Base-by-base conservation (phyloP, 352 stramenopile species). In the Elongisporangium undulatum region DNA sequence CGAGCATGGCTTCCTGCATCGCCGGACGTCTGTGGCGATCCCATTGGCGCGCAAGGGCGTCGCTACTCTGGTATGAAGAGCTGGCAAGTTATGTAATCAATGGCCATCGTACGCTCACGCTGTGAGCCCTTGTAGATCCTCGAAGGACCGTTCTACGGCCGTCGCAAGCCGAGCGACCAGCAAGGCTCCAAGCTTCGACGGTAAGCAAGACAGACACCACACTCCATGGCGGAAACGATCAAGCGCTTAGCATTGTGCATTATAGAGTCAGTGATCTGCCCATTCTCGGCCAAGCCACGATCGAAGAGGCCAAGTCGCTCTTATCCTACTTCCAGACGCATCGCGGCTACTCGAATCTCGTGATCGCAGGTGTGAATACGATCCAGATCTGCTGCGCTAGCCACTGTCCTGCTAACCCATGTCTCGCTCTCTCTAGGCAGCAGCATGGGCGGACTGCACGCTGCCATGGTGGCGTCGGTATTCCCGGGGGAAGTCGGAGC, bases 301-400 rank as follows among this genome's bases (percentile, higher is more conserved):
- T 93, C n/a, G 82, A 90, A 61, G 83, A 93, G 63, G 70, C 83
- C 63, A 93, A 93, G 59, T 91, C 81, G 16, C 63, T 93, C 53
- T 60, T 93, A n/a, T 62, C 68, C 26, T 69, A 90, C 49, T 90
- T 89, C 55, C 71, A 80, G 51, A 55, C 79, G 22, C 45, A 75
- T 23, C 70, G 75, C 49, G 64, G 69, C 1, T 91, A 81, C 61
- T 72, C 79, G 9, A 75, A 85, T 57, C 51, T 93, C 1, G 81
- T 91, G 7, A 72, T 93, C 20, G 79, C 83, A 19, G 82, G 71
- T 59, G 22, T 2, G n/a, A 22, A 57, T 53, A 22, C 2, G 16
- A 7, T 55, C 17, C 8, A 17, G 12, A 39, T 23, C 6, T 7
- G 9, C 41, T 53, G 16, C 12, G 4, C 13, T 22, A 58, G 20